Percentiles rank a stretch among this genome's conserved stretches.
phyloP scores from a whole-genome alignment of 495 filamentous ascomycete species.

The Hyaloscypha hepaticicola region DNA sequence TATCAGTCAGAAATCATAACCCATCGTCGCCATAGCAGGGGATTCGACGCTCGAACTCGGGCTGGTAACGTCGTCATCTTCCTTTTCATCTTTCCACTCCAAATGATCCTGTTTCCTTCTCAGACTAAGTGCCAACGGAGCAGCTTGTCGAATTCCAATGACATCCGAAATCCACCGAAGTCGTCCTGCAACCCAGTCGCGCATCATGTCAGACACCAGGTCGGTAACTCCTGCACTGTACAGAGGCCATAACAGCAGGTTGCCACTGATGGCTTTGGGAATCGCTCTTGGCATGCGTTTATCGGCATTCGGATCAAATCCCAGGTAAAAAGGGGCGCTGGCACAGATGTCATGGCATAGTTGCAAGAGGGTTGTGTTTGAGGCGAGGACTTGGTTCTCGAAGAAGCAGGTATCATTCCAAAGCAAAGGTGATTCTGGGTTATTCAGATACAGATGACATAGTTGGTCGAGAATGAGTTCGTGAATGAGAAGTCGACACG shows the following conservation, averaged over 20 bases:
- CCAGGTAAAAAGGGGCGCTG: conserved; percentile 43
- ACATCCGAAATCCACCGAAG: conserved; percentile 43
- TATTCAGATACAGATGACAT: conserved; percentile 31
- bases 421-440: neutral
- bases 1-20: too few relatives aligned
- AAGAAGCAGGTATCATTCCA: conserved; percentile 2
- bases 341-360: conserved; percentile 47
- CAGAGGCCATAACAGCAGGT: conserved; percentile 51
- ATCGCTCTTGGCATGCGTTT: neutral
- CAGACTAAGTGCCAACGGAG: conserved; percentile 15
- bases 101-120: conserved; percentile 8
- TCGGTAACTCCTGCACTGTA: conserved; percentile 39
- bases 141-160: conserved; percentile 47
- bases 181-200: conserved; percentile 45
- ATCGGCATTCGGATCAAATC: conserved; percentile 17
- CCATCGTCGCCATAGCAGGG: neutral
- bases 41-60: neutral
- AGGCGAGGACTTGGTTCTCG: conserved; percentile 23
- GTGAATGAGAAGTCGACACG: conserved; percentile 46
- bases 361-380: conserved; percentile 39
- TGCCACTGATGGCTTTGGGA: conserved; percentile 31
- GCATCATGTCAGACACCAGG: conserved; percentile 35
- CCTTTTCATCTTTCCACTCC: neutral
- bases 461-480: conserved; percentile 35
- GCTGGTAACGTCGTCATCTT: neutral